Conservation (phyloP, 768 basidiomycete genomes). For the Leucocoprinus birnbaumii region DNA sequence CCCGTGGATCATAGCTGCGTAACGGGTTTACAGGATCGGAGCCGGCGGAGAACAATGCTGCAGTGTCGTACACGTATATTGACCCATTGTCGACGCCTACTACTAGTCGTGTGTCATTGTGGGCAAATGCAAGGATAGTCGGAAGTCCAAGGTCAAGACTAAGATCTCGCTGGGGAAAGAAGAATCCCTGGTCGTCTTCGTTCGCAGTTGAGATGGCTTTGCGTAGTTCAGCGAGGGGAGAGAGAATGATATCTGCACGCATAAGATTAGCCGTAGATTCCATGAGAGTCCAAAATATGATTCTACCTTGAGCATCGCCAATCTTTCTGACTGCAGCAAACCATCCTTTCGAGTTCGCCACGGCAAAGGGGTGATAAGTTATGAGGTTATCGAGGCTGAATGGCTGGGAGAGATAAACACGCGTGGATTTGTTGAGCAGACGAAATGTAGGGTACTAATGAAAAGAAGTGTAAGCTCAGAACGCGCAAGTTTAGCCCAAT, state of each 20-base stretch:
- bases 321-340: conserved; percentile 57
- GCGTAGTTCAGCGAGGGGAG: conserved; percentile 61
- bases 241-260: conserved; percentile 57
- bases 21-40: conserved; percentile 41
- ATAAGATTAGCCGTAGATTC: background rate
- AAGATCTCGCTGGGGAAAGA: conserved; percentile 51
- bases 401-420: conserved; percentile 58
- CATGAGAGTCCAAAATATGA: conserved; percentile 1
- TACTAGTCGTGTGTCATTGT: conserved; percentile 56
- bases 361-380: conserved; percentile 50
- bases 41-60: conserved; percentile 45
- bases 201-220: conserved; percentile 44
- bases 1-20: conserved; percentile 43
- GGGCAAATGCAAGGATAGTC: conserved; percentile 53
- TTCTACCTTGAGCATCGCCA: conserved; percentile 36
- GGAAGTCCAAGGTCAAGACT: conserved; percentile 43
- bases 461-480: background rate
- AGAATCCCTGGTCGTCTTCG: conserved; percentile 33
- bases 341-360: conserved; percentile 61
- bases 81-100: conserved; percentile 59
- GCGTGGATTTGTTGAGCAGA: conserved; percentile 58
- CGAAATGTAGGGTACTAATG: conserved; percentile 46
- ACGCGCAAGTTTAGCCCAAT: background rate
- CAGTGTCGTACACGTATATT: conserved; percentile 57
- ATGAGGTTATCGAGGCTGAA: conserved; percentile 41